These are phyloP conservation scores for Saitozyma podzolica DNA, from an alignment of 768 basidiomycete genomes.

Conservation along the genomic window DNA sequence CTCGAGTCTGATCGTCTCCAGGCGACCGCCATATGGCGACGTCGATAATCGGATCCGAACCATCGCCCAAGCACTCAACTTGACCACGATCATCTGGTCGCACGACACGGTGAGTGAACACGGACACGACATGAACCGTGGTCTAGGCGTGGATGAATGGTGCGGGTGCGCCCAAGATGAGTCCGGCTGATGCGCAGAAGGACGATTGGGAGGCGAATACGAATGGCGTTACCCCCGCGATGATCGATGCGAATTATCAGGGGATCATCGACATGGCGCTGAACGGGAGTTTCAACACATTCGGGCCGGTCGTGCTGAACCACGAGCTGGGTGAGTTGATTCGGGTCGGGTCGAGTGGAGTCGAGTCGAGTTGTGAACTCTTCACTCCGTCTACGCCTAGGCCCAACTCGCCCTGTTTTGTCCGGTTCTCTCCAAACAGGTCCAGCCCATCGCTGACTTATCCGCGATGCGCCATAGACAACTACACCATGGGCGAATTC, in stretches of 20 bases:
- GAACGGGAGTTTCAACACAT: slow-evolving; percentile 42
- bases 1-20: not conserved
- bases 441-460: too few relatives aligned
- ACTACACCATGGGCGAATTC: slow-evolving; percentile 51
- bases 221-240: slow-evolving; percentile 25
- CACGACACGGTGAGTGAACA: slow-evolving; percentile 18
- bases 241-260: slow-evolving; percentile 48
- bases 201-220: not conserved
- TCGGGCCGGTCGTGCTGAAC: slow-evolving; percentile 49
- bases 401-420: not conserved
- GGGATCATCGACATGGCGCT: slow-evolving; percentile 29
- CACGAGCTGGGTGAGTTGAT: slow-evolving; percentile 46
- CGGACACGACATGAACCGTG: too few relatives aligned
- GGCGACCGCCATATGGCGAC: slow-evolving; percentile 50
- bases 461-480: slow-evolving; percentile 23
- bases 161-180: too few relatives aligned
- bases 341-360: too few relatives aligned
- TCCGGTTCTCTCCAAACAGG: too few relatives aligned
- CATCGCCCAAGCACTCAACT: slow-evolving; percentile 43
- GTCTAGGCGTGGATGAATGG: too few relatives aligned
- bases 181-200: slow-evolving; percentile 12
- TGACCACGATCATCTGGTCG: slow-evolving; percentile 47
- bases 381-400: not conserved
- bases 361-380: not conserved
- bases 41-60: slow-evolving; percentile 50